Evolutionary conservation across 805 yeast genomes (phyloP).

Genomic region (Wickerhamomyces tratensis): DNA sequence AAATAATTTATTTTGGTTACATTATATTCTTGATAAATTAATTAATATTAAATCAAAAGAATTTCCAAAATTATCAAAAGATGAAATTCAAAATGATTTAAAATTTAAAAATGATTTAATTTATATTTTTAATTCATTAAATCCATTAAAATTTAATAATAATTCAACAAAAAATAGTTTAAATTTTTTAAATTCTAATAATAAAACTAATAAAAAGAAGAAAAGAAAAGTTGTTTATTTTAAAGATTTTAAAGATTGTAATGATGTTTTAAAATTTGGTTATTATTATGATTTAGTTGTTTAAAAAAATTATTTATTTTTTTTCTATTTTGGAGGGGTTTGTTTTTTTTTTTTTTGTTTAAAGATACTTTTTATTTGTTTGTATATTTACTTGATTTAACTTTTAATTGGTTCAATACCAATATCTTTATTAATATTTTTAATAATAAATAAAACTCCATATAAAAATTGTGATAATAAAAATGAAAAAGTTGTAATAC

Average conservation of each 20-base stretch:
- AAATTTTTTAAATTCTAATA: conserved; percentile 6
- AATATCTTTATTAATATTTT: background rate
- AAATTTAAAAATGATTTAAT: conserved; percentile 17
- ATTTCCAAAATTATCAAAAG: no score
- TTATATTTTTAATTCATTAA: conserved; percentile 22
- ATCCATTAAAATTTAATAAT: conserved; percentile 22
- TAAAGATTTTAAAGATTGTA: conserved; percentile 16
- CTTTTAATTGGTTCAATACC: background rate
- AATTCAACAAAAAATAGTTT: conserved; percentile 6
- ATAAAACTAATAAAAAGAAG: conserved; percentile 1
- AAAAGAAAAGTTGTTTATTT: conserved; percentile 12
- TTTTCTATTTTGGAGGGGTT: no score
- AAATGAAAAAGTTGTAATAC: conserved; percentile 49
- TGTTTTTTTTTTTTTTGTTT: no score
- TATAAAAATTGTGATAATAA: conserved; percentile 18
- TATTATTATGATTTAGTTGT: conserved; percentile 5
- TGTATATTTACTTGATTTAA: no score
- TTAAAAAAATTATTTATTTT: no score
- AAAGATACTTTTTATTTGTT: no score
- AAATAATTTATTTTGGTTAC: conserved; percentile 58
- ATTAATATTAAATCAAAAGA: conserved; percentile 29
- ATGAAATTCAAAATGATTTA: conserved; percentile 12
- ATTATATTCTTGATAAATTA: conserved; percentile 45
- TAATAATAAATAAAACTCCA: conserved; percentile 17
- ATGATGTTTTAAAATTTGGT: conserved; percentile 15